These are phyloP conservation scores for Pittosporum tobira DNA, from an alignment of 129 eudicot genomes.

Conservation along the genomic window DNA sequence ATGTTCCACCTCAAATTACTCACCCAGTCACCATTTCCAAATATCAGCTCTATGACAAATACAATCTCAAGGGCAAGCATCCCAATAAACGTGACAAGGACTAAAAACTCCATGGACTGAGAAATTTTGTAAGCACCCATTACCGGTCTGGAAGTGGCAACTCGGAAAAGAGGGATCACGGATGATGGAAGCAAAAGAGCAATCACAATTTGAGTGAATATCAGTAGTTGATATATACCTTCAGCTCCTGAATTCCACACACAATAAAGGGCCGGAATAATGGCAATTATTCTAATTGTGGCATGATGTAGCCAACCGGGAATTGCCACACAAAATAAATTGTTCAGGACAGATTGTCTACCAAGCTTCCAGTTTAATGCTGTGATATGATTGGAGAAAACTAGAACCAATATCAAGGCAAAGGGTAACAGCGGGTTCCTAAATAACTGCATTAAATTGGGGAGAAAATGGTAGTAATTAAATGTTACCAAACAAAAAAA, in stretches of 20 bases:
- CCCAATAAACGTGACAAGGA: conserved; percentile 55
- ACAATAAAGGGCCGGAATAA: conserved; percentile 65
- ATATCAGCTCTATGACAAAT: conserved; percentile 70
- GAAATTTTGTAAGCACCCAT: conserved; percentile 67
- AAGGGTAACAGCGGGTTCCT: conserved; percentile 48
- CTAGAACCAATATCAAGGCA: conserved; percentile 46
- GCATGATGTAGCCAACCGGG: conserved; percentile 91
- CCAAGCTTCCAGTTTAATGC: conserved; percentile 64
- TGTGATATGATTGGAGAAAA: conserved; percentile 60
- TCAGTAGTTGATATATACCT: conserved; percentile 73
- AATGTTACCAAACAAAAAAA: not conserved
- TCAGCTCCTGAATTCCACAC: conserved; percentile 77
- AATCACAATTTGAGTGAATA: conserved; percentile 63
- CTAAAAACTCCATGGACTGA: conserved; percentile 37
- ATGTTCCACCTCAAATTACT: conserved; percentile 64
- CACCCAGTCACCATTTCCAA: conserved; percentile 86
- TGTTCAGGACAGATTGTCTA: conserved; percentile 45
- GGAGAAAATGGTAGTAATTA: not conserved
- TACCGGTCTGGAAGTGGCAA: conserved; percentile 64
- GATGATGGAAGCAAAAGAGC: conserved; percentile 86
- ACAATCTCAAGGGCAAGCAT: conserved; percentile 54
- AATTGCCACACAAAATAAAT: conserved; percentile 53
- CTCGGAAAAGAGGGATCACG: conserved; percentile 81
- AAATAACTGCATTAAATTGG: conserved; percentile 46
- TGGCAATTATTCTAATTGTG: conserved; percentile 56